Conservation (phyloP, 2,329 filamentous ascomycete genomes). For the Claviceps pusilla region DNA sequence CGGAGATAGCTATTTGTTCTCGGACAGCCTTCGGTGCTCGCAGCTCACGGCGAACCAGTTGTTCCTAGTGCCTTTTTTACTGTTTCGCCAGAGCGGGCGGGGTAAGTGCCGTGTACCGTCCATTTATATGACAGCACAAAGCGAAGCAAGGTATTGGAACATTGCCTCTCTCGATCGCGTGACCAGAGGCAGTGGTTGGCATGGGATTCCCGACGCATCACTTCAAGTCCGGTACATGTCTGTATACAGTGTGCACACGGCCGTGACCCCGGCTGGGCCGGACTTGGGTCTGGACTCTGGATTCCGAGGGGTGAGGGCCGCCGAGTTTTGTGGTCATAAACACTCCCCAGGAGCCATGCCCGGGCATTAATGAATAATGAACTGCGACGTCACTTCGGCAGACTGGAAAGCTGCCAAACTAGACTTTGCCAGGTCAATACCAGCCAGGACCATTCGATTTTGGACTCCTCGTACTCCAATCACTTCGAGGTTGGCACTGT, state of each 20-base stretch:
- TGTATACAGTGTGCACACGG: background rate
- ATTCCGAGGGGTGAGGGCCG: too few relatives aligned
- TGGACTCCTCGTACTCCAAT: background rate
- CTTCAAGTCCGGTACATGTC: background rate
- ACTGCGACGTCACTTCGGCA: background rate
- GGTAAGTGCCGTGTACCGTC: constrained; percentile 24
- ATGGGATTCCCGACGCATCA: background rate
- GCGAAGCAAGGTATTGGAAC: background rate
- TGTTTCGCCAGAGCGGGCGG: constrained; percentile 30
- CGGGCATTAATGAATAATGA: background rate
- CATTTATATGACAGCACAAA: constrained; percentile 3
- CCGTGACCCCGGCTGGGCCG: too few relatives aligned
- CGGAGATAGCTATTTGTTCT: constrained; percentile 19
- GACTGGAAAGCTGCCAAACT: too few relatives aligned
- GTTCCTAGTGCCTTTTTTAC: constrained; percentile 11
- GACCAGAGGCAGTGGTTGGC: constrained; percentile 4
- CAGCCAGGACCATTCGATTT: background rate
- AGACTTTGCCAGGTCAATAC: too few relatives aligned
- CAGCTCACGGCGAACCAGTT: constrained; percentile 5
- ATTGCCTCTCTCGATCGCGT: constrained; percentile 9
- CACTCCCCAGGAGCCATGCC: background rate
- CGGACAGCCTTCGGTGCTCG: constrained; percentile 8
- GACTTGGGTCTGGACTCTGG: background rate
- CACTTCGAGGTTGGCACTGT: background rate
- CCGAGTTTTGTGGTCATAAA: background rate